Evolutionary conservation across 148 eudicot species (phyloP), one percentile per base, ranked within the genome.

Genomic region (Cornus florida): DNA sequence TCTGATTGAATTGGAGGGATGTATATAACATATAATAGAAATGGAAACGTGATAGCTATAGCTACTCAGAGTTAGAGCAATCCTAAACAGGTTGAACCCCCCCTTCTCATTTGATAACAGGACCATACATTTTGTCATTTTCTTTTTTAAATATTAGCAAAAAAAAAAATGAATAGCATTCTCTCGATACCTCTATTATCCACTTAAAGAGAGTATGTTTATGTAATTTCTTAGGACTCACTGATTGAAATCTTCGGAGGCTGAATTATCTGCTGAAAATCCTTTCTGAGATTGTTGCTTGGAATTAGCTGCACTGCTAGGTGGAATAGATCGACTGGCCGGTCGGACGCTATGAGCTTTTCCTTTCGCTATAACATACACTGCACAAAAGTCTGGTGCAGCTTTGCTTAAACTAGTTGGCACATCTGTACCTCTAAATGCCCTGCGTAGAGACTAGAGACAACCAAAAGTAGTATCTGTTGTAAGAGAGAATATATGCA

Each of bases 321-420:
- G 80, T 19, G 78, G 46, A 59, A 71, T 57, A 43, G 80, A 71
- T 20, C 84, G 79, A 33, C 59, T 89, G 24, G 86, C 85, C 60
- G 90, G 17, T n/a, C 87, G 86, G 59, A 77, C 20, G 16, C 83
- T 81, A 65, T 78, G 85, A 59, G 82, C 85, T 82, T 83, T 90
- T 71, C 83, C 89, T 87, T 85, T 93, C 8, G 87, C 79, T 72
- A 88, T 80, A 10, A 83, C 91, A 38, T 88, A 85, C 12, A 93
- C 86, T 16, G 94, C 77, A 76, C 94, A 91, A 41, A 80, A 88
- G 19, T 86, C 86, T 31, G 94, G 94, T 77, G 87, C 97, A 56
- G 68, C 65, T 91, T 84, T 91, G 57, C 78, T 80, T 64, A 93
- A 79, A 75, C 76, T 71, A 28, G 91, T 86, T 22, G 94, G 88